Evolutionary conservation across 768 basidiomycete genomes (phyloP), one percentile per base, ranked within the genome.

Genomic region (Lentinula sp.): DNA sequence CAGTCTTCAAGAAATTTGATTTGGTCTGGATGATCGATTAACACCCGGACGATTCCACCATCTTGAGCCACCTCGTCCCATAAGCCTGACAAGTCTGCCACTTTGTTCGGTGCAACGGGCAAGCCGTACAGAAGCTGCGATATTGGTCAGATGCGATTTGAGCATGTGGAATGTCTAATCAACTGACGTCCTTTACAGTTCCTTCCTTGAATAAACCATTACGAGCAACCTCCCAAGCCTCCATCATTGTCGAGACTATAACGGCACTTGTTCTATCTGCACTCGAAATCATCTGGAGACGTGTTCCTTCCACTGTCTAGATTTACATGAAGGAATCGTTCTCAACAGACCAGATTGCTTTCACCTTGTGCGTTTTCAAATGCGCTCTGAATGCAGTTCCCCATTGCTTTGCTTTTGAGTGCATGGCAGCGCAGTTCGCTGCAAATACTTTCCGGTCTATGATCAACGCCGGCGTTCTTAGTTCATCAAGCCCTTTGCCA

Each of bases 331-430:
- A 62, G 21, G 13, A 56, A 49, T 37, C 11, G 15, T 55, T 37
- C 53, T 31, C 37, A 6, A 11, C 28, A 43, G 23, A n/a, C 13
- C 31, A n/a, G 34, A 11, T 48, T 39, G 16, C 3, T 13, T 67
- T 31, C 68, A 86, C 88, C 79, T 91, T 91, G 70, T 91, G 89
- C 0, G 88, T 89, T 74, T 95, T 95, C 57, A 95, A 79, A 71
- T 95, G 93, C 4, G 87, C 89, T 52, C 93, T 78, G 71, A 95
- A 94, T 8, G 68, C 76, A 15, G 89, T 85, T 2, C 85, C 86
- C 81, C 87, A 88, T 31, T 78, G 76, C 59, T 77, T 78, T 13
- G 89, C 84, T 45, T 83, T 85, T 53, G 75, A 70, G 64, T 89
- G 87, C 87, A 95, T 92, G 61, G 70, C 74, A 10, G 80, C 80